phyloP scores from a whole-genome alignment of 2,329 filamentous ascomycete genomes.

The Pseudomassariella vexata region DNA sequence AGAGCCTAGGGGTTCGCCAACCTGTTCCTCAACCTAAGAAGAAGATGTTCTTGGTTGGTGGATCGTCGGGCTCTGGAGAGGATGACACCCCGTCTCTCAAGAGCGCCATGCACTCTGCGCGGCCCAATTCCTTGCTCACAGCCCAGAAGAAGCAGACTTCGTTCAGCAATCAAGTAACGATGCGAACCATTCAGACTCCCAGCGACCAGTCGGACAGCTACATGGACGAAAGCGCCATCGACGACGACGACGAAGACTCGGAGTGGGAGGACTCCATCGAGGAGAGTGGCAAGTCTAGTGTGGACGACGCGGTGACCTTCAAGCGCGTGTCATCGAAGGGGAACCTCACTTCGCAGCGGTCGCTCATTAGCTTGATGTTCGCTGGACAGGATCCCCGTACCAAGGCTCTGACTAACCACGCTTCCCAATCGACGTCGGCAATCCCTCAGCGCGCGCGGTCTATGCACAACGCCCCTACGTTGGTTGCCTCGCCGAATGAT shows the following conservation, averaged over 20 bases:
- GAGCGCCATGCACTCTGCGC: slow-evolving; percentile 42
- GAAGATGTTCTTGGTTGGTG: slow-evolving; percentile 48
- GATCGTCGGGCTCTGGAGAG: slow-evolving; percentile 61
- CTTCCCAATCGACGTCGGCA: slow-evolving; percentile 63
- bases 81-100: slow-evolving; percentile 68
- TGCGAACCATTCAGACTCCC: slow-evolving; percentile 57
- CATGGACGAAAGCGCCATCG: slow-evolving; percentile 77
- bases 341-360: slow-evolving; percentile 79
- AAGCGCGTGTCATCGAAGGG: slow-evolving; percentile 84
- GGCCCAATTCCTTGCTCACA: slow-evolving; percentile 32
- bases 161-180: slow-evolving; percentile 71
- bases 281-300: slow-evolving; percentile 76
- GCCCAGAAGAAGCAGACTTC: slow-evolving; percentile 70
- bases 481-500: slow-evolving; percentile 49
- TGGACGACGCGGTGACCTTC: slow-evolving; percentile 77
- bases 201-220: slow-evolving; percentile 56
- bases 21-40: slow-evolving; percentile 25
- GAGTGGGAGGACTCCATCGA: slow-evolving; percentile 66
- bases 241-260: slow-evolving; percentile 59
- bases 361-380: slow-evolving; percentile 84
- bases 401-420: slow-evolving; percentile 61
- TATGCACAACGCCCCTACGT: slow-evolving; percentile 33
- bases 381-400: slow-evolving; percentile 69
- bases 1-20: slow-evolving; percentile 39
- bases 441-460: slow-evolving; percentile 59